Conservation (phyloP, 805 yeast genomes). For the Wickerhamomyces silvicola region DNA sequence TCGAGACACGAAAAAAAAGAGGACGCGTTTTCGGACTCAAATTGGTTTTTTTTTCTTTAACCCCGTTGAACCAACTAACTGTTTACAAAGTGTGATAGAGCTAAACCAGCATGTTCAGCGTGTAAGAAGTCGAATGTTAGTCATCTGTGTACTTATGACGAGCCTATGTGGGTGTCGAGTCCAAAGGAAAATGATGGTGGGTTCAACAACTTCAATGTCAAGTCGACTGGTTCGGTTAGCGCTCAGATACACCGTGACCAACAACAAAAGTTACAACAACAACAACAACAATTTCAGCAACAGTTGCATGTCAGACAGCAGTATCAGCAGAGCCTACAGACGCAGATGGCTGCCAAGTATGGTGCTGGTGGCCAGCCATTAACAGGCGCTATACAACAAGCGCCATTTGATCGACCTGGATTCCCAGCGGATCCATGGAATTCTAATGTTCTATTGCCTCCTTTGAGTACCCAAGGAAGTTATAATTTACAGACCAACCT, state of each 20-base stretch:
- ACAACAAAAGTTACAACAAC: slow-evolving; percentile 8
- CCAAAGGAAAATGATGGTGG: slow-evolving; percentile 5
- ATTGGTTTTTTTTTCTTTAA: not conserved
- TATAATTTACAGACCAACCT: slow-evolving; percentile 11
- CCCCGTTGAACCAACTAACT: slow-evolving; percentile 2
- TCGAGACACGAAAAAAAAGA: not conserved
- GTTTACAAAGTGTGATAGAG: slow-evolving; percentile 21
- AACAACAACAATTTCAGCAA: slow-evolving; percentile 16
- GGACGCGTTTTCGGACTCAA: not conserved
- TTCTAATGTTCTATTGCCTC: not conserved
- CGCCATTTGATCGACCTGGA: not conserved
- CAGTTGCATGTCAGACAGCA: slow-evolving; percentile 13
- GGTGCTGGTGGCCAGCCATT: slow-evolving; percentile 13
- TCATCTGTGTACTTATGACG: slow-evolving; percentile 22
- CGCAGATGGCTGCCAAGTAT: slow-evolving; percentile 18
- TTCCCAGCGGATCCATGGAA: not conserved
- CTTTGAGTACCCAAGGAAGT: slow-evolving; percentile 1
- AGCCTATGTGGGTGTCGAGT: slow-evolving; percentile 7
- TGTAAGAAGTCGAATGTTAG: slow-evolving; percentile 21
- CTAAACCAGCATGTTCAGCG: slow-evolving; percentile 20
- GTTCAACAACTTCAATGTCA: slow-evolving; percentile 3
- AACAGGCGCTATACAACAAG: slow-evolving; percentile 1
- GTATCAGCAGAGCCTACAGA: slow-evolving; percentile 14
- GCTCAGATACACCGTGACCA: slow-evolving; percentile 6
- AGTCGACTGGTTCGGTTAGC: slow-evolving; percentile 2